phyloP scores from a whole-genome alignment of 1,284 basidiomycete species.

The Leucoagaricus sp. region DNA sequence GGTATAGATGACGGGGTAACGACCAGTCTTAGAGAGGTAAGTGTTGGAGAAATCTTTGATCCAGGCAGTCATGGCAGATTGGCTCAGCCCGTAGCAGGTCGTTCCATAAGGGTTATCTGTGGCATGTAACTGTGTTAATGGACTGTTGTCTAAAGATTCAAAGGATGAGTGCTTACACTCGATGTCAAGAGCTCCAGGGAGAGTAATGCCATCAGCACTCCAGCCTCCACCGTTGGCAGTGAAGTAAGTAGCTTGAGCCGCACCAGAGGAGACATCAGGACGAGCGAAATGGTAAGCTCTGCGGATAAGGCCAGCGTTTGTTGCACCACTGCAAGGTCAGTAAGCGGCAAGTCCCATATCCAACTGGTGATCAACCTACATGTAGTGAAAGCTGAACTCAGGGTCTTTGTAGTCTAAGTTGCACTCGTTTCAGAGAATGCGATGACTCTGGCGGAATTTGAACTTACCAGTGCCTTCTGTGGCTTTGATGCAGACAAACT shows the following conservation, averaged over 20 bases:
- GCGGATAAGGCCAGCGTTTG: slow-evolving; percentile 55
- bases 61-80: slow-evolving; percentile 61
- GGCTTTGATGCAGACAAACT: slow-evolving; percentile 71
- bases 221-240: slow-evolving; percentile 55
- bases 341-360: not conserved
- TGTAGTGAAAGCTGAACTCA: slow-evolving; percentile 7
- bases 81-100: slow-evolving; percentile 47
- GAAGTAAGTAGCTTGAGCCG: slow-evolving; percentile 62
- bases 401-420: slow-evolving; percentile 5
- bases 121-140: not conserved
- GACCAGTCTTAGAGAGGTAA: slow-evolving; percentile 52
- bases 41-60: slow-evolving; percentile 62
- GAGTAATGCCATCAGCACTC: slow-evolving; percentile 39
- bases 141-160: not conserved
- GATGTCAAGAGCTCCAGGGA: slow-evolving; percentile 67
- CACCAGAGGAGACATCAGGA: slow-evolving; percentile 53
- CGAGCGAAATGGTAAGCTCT: slow-evolving; percentile 66
- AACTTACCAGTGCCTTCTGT: slow-evolving; percentile 62
- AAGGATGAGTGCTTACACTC: slow-evolving; percentile 43
- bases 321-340: slow-evolving; percentile 49
- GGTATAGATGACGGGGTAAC: slow-evolving; percentile 62
- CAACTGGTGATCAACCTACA: slow-evolving; percentile 27
- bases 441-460: slow-evolving; percentile 36
- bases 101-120: slow-evolving; percentile 50
- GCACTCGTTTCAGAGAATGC: not conserved